Evolutionary conservation across 371 early-diverging fungal genomes (phyloP), one percentile per base, ranked within the genome.

Genomic region (Parasitella parasitica): DNA sequence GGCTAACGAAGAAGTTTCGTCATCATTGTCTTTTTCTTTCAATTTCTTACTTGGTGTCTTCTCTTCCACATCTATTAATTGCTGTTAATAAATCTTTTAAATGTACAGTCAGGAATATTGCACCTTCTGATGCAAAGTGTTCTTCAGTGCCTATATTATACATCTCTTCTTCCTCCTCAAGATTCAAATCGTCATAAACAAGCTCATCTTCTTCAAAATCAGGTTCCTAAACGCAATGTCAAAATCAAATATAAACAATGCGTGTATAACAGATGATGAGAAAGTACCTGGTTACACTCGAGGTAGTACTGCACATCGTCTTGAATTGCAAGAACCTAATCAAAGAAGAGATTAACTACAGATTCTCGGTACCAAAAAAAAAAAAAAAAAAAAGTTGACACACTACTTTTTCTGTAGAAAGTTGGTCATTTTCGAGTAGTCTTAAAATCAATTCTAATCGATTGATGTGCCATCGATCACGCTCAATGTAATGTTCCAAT

Each of bases 291-390:
- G 78, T 95, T 94, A 58, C 76, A 78, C 48, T 97, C 95, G 9
- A 95, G 87, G 72, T 97, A 98, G 69, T 94, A 96, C 46, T 88
- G 85, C 6, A 98, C 89, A 65, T 91, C 89, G 36, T 97, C 97
- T 54, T 58, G 60, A 18, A 69, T 60, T 7, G 51, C 61, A 20
- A 51, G 35, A 8, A 68, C 59, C 69, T 68, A 68, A 11, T 36
- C 26, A 38, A 30, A n/a, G 18, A 39, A 28, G 24, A 18, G 16
- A 22, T 55, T 16, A n/a, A 8, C 30, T 34, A n/a, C n/a, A n/a
- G n/a, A n/a, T n/a, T n/a, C n/a, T n/a, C n/a, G n/a, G n/a, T n/a
- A 24, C 18, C 18, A 6, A 35, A 24, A 27, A 51, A 27, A 15
- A 27, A 30, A 30, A 32, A 27, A 22, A 26, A n/a, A 9, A 28